phyloP scores from a whole-genome alignment of 352 stramenopile genomes.

The Pythium insidiosum region DNA sequence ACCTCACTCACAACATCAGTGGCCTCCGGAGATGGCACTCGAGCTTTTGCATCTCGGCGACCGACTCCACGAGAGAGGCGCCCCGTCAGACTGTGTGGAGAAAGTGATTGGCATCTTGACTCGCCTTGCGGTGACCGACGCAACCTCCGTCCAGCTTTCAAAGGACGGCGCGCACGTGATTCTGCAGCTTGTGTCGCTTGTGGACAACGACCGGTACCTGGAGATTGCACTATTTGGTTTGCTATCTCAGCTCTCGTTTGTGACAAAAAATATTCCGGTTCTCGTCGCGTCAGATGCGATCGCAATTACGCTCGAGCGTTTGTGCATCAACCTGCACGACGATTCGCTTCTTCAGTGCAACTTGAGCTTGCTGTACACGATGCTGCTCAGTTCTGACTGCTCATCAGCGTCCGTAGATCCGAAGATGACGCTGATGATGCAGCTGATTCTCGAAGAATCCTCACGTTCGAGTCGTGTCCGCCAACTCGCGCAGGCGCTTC shows the following conservation, averaged over 20 bases:
- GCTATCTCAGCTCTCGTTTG: slow-evolving; percentile 24
- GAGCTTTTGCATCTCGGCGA: slow-evolving; percentile 25
- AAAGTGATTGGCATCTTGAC: slow-evolving; percentile 36
- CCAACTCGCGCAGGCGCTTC: neutral
- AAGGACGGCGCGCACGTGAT: slow-evolving; percentile 18
- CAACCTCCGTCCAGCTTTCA: slow-evolving; percentile 15
- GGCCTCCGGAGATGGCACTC: slow-evolving; percentile 19
- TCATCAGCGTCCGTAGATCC: neutral
- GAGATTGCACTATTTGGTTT: slow-evolving; percentile 23
- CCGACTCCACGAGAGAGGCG: slow-evolving; percentile 15
- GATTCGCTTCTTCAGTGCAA: slow-evolving; percentile 21
- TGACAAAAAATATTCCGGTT: slow-evolving; percentile 16
- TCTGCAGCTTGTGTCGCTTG: slow-evolving; percentile 17
- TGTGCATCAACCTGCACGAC: slow-evolving; percentile 18
- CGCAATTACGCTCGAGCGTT: slow-evolving; percentile 20
- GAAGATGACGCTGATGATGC: neutral
- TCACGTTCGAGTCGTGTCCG: neutral
- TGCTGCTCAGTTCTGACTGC: slow-evolving; percentile 6
- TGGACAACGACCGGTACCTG: slow-evolving; percentile 13
- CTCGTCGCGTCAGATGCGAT: slow-evolving; percentile 34
- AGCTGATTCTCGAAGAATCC: neutral
- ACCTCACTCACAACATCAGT: slow-evolving; percentile 16
- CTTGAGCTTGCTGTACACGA: slow-evolving; percentile 21
- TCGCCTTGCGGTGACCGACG: slow-evolving; percentile 19
- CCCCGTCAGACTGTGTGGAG: slow-evolving; percentile 19